These are phyloP conservation scores for Orbilia oligospora DNA, from an alignment of 2,329 filamentous ascomycete species.

Conservation along the genomic window DNA sequence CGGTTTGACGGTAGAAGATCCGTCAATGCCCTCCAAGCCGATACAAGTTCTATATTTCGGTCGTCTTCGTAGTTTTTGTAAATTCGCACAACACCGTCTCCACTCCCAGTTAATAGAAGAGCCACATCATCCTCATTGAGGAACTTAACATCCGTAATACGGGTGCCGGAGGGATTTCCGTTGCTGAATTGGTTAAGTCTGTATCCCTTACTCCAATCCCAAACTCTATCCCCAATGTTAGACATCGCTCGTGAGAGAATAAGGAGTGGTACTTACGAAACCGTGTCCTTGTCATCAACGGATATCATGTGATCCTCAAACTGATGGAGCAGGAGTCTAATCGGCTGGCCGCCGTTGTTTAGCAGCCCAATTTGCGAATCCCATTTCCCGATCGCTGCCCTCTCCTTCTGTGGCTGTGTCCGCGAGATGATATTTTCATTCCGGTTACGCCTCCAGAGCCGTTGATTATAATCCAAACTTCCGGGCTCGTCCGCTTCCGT, in stretches of 20 bases:
- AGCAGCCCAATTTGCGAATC: constrained; percentile 85
- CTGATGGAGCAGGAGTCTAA: constrained; percentile 96
- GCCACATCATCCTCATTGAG: constrained; percentile 99
- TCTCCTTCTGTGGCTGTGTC: constrained; percentile 92
- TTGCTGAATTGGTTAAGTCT: constrained; percentile 90
- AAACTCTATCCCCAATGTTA: constrained; percentile 72
- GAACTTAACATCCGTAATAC: constrained; percentile 94
- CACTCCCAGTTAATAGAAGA: constrained; percentile 92
- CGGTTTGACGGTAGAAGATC: constrained; percentile 94
- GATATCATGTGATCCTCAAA: constrained; percentile 97
- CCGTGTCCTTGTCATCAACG: constrained; percentile 90
- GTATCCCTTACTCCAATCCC: constrained; percentile 88
- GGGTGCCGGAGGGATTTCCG: constrained; percentile 89
- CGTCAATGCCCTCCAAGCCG: constrained; percentile 90
- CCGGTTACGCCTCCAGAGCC: constrained; percentile 89
- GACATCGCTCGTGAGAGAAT: background rate
- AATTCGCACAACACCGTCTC: constrained; percentile 92
- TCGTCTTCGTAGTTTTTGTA: constrained; percentile 91
- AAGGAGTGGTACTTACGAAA: constrained; percentile 70
- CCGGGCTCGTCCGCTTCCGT: constrained; percentile 96
- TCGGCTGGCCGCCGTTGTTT: constrained; percentile 89
- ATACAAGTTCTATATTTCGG: constrained; percentile 83
- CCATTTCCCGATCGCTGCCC: constrained; percentile 88
- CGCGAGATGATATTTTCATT: constrained; percentile 94
- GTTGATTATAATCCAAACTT: constrained; percentile 94